These are phyloP conservation scores for Talaromyces sp. DNA, from an alignment of 2,329 filamentous ascomycete species.

Conservation along the genomic window DNA sequence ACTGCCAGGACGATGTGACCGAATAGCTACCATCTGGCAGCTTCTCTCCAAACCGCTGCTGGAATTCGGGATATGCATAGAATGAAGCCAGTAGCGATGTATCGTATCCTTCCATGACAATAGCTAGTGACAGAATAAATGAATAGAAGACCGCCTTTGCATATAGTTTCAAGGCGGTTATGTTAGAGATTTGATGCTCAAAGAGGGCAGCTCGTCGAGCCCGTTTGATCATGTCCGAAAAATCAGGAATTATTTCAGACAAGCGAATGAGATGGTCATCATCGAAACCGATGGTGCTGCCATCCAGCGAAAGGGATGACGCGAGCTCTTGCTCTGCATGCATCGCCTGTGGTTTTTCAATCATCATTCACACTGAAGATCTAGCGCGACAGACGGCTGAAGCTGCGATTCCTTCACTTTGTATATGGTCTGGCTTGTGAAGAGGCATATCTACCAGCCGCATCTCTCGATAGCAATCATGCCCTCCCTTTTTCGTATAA, in stretches of 20 bases:
- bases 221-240: slow-evolving; percentile 1
- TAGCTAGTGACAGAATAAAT: slow-evolving; percentile 38
- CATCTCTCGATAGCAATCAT: neutral
- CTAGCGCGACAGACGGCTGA: neutral
- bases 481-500: neutral
- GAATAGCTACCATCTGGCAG: slow-evolving; percentile 27
- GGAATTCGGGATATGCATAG: slow-evolving; percentile 42
- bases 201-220: slow-evolving; percentile 3
- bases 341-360: neutral
- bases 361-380: neutral
- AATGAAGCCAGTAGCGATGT: slow-evolving; percentile 46
- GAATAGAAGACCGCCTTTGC: slow-evolving; percentile 28
- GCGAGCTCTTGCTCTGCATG: neutral
- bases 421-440: neutral
- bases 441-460: neutral
- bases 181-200: slow-evolving; percentile 15
- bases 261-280: slow-evolving; percentile 18
- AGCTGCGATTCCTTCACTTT: neutral
- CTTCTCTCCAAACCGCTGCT: slow-evolving; percentile 29
- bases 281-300: slow-evolving; percentile 24
- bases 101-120: slow-evolving; percentile 52
- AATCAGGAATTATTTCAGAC: slow-evolving; percentile 29
- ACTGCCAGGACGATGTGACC: slow-evolving; percentile 52
- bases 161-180: slow-evolving; percentile 16
- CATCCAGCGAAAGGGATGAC: slow-evolving; percentile 10